Conservation (phyloP, 352 stramenopile species). For the Globisporangium recalcitrans region DNA sequence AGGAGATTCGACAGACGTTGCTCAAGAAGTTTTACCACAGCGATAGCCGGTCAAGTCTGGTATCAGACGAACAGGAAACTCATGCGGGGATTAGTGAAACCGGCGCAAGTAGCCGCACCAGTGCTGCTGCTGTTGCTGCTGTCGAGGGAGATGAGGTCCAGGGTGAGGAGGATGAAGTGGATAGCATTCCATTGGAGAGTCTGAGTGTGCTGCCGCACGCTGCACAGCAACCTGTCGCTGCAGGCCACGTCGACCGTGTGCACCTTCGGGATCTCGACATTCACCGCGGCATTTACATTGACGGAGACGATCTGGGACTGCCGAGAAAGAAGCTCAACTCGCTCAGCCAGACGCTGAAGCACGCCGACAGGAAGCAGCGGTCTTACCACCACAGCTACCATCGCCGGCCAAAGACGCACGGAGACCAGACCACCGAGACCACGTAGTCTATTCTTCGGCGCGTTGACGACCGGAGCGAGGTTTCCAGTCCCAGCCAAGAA, state of each 20-base stretch:
- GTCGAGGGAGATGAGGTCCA: not conserved
- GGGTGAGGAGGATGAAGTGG: slow-evolving; percentile 7
- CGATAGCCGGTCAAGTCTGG: slow-evolving; percentile 20
- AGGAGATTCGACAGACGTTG: slow-evolving; percentile 39
- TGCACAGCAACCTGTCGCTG: slow-evolving; percentile 16
- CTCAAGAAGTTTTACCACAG: slow-evolving; percentile 42
- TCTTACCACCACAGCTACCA: slow-evolving; percentile 29
- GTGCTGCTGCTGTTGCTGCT: not conserved
- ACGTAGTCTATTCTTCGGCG: not conserved
- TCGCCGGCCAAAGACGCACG: slow-evolving; percentile 17
- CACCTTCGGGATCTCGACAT: slow-evolving; percentile 27
- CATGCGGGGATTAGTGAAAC: slow-evolving; percentile 3
- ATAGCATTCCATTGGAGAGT: not conserved
- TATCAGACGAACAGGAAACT: slow-evolving; percentile 15
- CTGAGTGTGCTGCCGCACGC: slow-evolving; percentile 5
- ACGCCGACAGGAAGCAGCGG: slow-evolving; percentile 39
- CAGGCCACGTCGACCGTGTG: slow-evolving; percentile 23
- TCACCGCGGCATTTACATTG: slow-evolving; percentile 33
- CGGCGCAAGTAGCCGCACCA: not conserved
- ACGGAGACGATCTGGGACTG: slow-evolving; percentile 24
- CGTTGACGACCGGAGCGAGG: not conserved
- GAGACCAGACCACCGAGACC: slow-evolving; percentile 15
- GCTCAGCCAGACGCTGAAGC: slow-evolving; percentile 33
- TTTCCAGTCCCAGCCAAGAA: not conserved
- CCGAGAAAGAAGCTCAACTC: slow-evolving; percentile 38